A percentile compares a stretch with the other conserved stretches of the same genome.
phyloP scores from a whole-genome alignment of 2,329 filamentous ascomycete species.

The Epichloe gansuensis region DNA sequence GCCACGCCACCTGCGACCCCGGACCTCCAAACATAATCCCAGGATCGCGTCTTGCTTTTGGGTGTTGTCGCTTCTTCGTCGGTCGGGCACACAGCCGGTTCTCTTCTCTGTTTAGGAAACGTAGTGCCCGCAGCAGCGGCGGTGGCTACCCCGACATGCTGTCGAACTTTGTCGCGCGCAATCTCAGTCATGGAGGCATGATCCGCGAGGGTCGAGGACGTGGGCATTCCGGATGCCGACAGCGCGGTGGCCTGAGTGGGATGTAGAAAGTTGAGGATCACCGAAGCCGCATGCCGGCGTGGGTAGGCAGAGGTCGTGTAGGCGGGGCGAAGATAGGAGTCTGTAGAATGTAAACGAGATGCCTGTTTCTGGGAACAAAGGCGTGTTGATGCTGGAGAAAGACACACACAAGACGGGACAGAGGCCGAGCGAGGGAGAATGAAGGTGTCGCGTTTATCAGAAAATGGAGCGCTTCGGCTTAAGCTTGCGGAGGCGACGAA shows the following conservation, averaged over 20 bases:
- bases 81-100: conserved; percentile 34
- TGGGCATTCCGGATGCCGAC: conserved; percentile 35
- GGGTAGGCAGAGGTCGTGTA: neutral
- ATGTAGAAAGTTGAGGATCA: conserved; percentile 10
- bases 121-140: conserved; percentile 7
- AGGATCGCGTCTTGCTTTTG: conserved; percentile 46
- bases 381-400: neutral
- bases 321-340: neutral
- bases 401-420: neutral
- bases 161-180: conserved; percentile 23
- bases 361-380: neutral
- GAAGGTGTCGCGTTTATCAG: too few relatives aligned
- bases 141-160: conserved; percentile 12
- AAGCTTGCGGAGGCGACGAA: neutral
- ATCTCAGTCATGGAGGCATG: conserved; percentile 48
- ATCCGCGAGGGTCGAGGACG: conserved; percentile 39
- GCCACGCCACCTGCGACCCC: conserved; percentile 81
- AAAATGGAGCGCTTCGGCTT: neutral
- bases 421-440: too few relatives aligned
- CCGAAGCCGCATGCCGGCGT: conserved; percentile 8
- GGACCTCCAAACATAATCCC: conserved; percentile 74
- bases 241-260: conserved; percentile 1
- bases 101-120: conserved; percentile 13
- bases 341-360: neutral
- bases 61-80: conserved; percentile 35